Conservation (phyloP, 306 rosid species). For the Albizia julibrissin region DNA sequence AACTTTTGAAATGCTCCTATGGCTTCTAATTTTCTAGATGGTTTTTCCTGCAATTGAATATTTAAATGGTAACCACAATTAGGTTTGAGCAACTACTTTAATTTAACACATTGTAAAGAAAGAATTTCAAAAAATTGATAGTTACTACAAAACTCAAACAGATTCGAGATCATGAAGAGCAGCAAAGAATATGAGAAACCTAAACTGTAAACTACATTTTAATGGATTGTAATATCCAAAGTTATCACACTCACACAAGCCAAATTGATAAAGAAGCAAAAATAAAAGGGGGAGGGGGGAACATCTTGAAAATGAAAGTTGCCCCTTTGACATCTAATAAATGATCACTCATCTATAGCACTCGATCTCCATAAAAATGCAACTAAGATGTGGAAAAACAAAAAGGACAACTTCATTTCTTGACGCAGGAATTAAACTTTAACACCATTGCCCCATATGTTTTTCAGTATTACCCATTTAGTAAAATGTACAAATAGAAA, state of each 20-base stretch:
- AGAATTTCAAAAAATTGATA: background rate
- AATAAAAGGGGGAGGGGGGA: background rate
- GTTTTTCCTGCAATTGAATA: conserved; percentile 52
- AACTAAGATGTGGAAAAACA: background rate
- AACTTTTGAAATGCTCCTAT: conserved; percentile 94
- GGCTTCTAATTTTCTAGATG: conserved; percentile 50
- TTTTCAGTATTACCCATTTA: background rate
- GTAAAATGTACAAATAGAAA: background rate
- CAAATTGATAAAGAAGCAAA: background rate
- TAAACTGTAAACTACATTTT: background rate
- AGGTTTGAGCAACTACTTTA: background rate
- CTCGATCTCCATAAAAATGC: background rate
- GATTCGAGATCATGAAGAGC: background rate
- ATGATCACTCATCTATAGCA: background rate
- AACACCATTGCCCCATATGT: background rate
- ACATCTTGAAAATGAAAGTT: background rate
- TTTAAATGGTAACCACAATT: conserved; percentile 19
- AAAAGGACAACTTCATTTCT: background rate
- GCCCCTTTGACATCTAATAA: background rate
- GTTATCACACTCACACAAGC: background rate
- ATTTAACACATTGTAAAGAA: background rate
- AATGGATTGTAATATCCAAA: background rate
- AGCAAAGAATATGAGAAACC: background rate
- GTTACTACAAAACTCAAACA: background rate
- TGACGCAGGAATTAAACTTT: background rate